Evolutionary conservation across 2,329 filamentous ascomycete genomes (phyloP).

Genomic region (Fusarium sp.): DNA sequence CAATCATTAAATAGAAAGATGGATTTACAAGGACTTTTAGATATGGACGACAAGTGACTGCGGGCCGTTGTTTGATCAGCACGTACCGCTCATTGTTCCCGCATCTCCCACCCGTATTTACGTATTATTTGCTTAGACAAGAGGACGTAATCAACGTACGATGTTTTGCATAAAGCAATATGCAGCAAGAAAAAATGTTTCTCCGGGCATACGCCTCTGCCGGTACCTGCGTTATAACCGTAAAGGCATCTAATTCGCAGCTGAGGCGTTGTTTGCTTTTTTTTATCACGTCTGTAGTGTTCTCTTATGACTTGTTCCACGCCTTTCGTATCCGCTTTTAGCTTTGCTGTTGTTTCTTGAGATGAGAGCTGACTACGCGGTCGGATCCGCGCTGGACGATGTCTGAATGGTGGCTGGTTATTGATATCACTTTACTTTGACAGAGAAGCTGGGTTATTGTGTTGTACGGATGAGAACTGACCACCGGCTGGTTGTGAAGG

Average conservation of each 20-base stretch:
- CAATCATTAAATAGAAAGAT: too few relatives aligned
- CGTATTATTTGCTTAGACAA: too few relatives aligned
- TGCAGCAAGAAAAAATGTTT: neutral
- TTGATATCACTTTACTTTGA: too few relatives aligned
- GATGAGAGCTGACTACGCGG: conserved; percentile 24
- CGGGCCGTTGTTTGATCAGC: conserved; percentile 29
- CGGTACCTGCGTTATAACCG: conserved; percentile 23
- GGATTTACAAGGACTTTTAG: too few relatives aligned
- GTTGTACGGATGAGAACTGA: too few relatives aligned
- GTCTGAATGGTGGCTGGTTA: neutral
- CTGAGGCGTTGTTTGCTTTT: conserved; percentile 35
- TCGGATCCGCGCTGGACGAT: conserved; percentile 4
- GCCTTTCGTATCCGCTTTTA: neutral
- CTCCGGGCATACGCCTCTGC: neutral
- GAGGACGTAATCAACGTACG: neutral
- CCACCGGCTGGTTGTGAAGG: neutral
- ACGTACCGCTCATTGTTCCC: conserved; percentile 3
- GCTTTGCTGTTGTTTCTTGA: neutral
- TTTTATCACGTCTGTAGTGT: conserved; percentile 32
- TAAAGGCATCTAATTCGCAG: neutral
- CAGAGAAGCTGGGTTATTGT: too few relatives aligned
- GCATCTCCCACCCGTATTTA: neutral
- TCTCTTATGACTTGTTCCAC: conserved; percentile 27
- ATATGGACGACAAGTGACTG: neutral
- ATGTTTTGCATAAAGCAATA: neutral